Base-by-base conservation (phyloP, 2,329 filamentous ascomycete genomes). In the Capronia epimyces region DNA sequence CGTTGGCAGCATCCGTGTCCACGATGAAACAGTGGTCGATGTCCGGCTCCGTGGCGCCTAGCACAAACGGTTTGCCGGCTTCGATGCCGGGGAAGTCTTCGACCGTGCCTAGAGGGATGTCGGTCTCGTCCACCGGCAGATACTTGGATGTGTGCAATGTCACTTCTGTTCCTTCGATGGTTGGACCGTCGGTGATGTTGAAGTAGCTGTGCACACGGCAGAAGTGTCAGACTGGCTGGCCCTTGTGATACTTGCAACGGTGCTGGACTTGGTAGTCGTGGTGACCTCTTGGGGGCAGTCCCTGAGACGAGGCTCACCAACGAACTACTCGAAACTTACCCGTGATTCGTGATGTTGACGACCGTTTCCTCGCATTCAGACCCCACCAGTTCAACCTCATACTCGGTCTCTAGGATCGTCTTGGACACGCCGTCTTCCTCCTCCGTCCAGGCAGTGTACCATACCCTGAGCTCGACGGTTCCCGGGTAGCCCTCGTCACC, bases 281-380 rank as follows among this genome's bases (percentile, higher is more conserved):
- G n/a, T n/a, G n/a, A n/a, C n/a, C n/a, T n/a, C n/a, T n/a, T n/a
- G n/a, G n/a, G n/a, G n/a, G n/a, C n/a, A n/a, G n/a, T n/a, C n/a
- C n/a, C 10, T 27, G 10, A 10, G 24, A 27, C 10, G 24, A 10
- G 24, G 10, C 10, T 5, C 5, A 27, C 12, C 6, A 9, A 32
- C 6, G 29, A n/a, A n/a, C 24, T 5, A 27, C 5, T 10, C 5
- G 10, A 27, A 27, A 67, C 74, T 60, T 69, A 89, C 86, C 88
- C 94, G 74, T 98, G 91, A 73, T 97, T 98, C 43, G 93, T 97
- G 71, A 97, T 79, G 71, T 90, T 94, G 67, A 97, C 80, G 36
- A 83, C 83, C 0, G 91, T 97, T 76, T 96, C 91, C n/a, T 90
- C 83, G 10, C 83, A 84, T 43, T 86, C 77, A 53, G 81, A 84